Evolutionary conservation across 1,284 basidiomycete genomes (phyloP).

Genomic region (Ustilago crameri): DNA sequence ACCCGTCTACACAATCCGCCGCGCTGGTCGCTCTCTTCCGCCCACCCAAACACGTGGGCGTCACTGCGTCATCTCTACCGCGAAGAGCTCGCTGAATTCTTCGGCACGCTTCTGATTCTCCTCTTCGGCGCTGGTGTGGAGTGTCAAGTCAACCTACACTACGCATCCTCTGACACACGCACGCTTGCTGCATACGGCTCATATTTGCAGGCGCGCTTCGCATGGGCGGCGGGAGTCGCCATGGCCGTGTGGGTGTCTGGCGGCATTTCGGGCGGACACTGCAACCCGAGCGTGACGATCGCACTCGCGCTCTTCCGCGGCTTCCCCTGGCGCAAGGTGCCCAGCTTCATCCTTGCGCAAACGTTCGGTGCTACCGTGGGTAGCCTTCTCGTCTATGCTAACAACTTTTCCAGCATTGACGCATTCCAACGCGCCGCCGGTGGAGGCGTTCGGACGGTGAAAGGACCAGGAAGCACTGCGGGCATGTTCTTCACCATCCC

Average conservation of each 20-base stretch:
- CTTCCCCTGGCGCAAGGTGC: slow-evolving; percentile 83
- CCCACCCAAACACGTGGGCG: slow-evolving; percentile 42
- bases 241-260: slow-evolving; percentile 55
- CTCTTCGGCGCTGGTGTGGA: slow-evolving; percentile 63
- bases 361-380: slow-evolving; percentile 78
- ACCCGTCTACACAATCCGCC: slow-evolving; percentile 47
- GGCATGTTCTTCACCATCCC: slow-evolving; percentile 78
- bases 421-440: slow-evolving; percentile 76
- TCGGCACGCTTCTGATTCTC: slow-evolving; percentile 58
- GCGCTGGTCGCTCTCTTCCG: slow-evolving; percentile 23
- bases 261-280: slow-evolving; percentile 56
- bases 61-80: slow-evolving; percentile 43
- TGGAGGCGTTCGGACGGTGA: slow-evolving; percentile 74
- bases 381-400: slow-evolving; percentile 77
- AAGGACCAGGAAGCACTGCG: slow-evolving; percentile 72
- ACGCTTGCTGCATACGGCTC: slow-evolving; percentile 38
- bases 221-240: slow-evolving; percentile 61
- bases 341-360: slow-evolving; percentile 78
- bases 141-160: slow-evolving; percentile 61
- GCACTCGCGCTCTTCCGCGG: slow-evolving; percentile 76
- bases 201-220: slow-evolving; percentile 51
- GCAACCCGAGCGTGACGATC: slow-evolving; percentile 71
- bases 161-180: slow-evolving; percentile 10
- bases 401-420: slow-evolving; percentile 81
- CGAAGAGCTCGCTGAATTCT: slow-evolving; percentile 58